phyloP scores from a whole-genome alignment of 2,329 filamentous ascomycete species.

The Thelonectria olida region DNA sequence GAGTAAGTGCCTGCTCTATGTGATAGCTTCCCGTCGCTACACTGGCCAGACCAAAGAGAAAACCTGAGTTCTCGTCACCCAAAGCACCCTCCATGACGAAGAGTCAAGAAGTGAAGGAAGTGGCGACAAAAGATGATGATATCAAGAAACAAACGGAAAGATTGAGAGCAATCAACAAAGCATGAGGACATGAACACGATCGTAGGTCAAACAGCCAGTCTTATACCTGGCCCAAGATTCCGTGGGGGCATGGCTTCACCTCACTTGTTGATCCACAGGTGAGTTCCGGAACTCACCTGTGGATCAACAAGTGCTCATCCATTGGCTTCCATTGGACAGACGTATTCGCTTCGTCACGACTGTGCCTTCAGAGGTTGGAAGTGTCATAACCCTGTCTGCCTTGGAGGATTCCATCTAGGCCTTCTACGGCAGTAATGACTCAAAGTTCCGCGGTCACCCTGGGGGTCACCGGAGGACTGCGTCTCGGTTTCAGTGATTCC shows the following conservation, averaged over 20 bases:
- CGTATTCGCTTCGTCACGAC: neutral
- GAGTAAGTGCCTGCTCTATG: too few relatives aligned
- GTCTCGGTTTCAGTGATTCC: neutral
- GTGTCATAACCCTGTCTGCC: neutral
- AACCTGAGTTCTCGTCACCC: too few relatives aligned
- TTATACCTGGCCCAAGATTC: neutral
- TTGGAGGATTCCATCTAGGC: neutral
- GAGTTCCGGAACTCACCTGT: neutral
- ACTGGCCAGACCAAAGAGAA: too few relatives aligned
- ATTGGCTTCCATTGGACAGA: neutral
- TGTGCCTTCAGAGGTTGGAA: neutral
- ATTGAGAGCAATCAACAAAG: too few relatives aligned
- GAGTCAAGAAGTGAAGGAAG: too few relatives aligned
- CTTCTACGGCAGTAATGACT: neutral
- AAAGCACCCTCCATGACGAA: too few relatives aligned
- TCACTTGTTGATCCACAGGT: neutral
- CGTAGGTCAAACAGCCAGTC: neutral
- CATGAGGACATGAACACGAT: too few relatives aligned
- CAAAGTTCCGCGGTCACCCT: neutral
- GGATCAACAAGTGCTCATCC: neutral
- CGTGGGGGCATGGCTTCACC: neutral
- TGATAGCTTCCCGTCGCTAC: too few relatives aligned
- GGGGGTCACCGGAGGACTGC: neutral
- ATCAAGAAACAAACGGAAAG: too few relatives aligned
- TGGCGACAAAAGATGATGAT: too few relatives aligned